phyloP scores from a whole-genome alignment of 495 filamentous ascomycete species.

The Cenococcum geophilum region DNA sequence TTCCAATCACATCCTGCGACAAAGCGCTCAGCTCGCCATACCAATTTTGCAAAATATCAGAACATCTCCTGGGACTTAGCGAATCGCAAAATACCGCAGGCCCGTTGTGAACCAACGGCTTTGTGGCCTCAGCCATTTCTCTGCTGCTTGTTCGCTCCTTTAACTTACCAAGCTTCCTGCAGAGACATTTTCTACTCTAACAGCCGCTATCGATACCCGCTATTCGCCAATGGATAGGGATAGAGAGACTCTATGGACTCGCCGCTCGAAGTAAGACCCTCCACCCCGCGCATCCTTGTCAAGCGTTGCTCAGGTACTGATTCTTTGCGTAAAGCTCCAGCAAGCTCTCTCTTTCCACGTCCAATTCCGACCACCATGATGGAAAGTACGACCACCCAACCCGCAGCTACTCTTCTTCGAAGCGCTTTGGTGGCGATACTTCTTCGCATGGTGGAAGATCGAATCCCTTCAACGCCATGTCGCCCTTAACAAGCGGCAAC shows the following conservation, averaged over 20 bases:
- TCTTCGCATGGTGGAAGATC: slow-evolving; percentile 66
- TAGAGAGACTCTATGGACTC: slow-evolving; percentile 77
- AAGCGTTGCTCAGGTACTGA: slow-evolving; percentile 10
- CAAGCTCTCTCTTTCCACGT: slow-evolving; percentile 85
- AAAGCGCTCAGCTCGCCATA: not conserved
- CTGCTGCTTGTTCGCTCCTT: slow-evolving; percentile 32
- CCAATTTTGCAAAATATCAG: not conserved
- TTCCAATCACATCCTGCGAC: not conserved
- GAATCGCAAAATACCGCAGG: slow-evolving; percentile 1
- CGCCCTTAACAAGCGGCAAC: slow-evolving; percentile 58
- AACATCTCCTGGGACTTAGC: not conserved
- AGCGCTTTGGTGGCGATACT: slow-evolving; percentile 70
- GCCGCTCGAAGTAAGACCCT: slow-evolving; percentile 77
- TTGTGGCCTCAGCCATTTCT: slow-evolving; percentile 20
- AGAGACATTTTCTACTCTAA: slow-evolving; percentile 4
- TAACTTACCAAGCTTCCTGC: slow-evolving; percentile 24
- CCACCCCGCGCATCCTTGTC: not conserved
- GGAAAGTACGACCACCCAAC: slow-evolving; percentile 56
- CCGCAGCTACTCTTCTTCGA: slow-evolving; percentile 57
- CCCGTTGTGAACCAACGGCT: slow-evolving; percentile 15
- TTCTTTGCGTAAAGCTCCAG: slow-evolving; percentile 52
- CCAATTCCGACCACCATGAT: slow-evolving; percentile 52
- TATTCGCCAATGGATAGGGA: slow-evolving; percentile 46
- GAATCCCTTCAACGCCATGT: slow-evolving; percentile 80
- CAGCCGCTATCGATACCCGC: not conserved